Percentiles rank a stretch among this genome's conserved stretches.
phyloP scores from a whole-genome alignment of 805 yeast species.

The Metschnikowia vanudenii region DNA sequence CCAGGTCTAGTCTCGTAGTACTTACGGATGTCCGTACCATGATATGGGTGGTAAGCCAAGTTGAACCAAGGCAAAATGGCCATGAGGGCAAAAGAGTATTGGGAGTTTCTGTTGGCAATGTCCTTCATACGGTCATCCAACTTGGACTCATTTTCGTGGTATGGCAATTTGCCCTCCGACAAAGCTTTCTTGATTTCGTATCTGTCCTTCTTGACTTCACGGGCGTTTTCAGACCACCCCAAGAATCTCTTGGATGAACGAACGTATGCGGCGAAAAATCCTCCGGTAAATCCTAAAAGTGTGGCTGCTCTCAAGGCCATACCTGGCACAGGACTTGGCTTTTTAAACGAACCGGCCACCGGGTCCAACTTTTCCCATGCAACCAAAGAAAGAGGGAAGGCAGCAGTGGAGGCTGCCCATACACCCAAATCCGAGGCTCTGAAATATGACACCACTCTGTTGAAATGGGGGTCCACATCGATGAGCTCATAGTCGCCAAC shows the following conservation, averaged over 20 bases:
- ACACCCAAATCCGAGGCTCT: constrained; percentile 62
- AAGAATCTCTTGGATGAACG: constrained; percentile 69
- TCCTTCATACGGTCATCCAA: constrained; percentile 70
- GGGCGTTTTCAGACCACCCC: constrained; percentile 70
- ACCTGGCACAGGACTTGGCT: constrained; percentile 52
- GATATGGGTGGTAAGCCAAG: constrained; percentile 75
- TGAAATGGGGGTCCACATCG: constrained; percentile 77
- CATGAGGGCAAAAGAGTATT: constrained; percentile 59
- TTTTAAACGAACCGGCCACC: constrained; percentile 39
- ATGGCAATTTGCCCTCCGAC: constrained; percentile 64
- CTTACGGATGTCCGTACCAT: constrained; percentile 61
- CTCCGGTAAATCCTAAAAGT: constrained; percentile 65
- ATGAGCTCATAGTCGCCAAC: constrained; percentile 48
- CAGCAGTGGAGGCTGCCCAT: constrained; percentile 44
- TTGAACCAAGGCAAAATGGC: constrained; percentile 81
- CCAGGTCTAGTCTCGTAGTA: constrained; percentile 52
- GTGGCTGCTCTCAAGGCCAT: constrained; percentile 58
- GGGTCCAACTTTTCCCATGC: constrained; percentile 47
- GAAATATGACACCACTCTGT: constrained; percentile 68
- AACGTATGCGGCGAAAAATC: constrained; percentile 69
- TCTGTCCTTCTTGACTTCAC: constrained; percentile 72
- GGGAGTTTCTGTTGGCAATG: constrained; percentile 74
- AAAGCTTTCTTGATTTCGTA: constrained; percentile 67
- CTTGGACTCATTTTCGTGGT: constrained; percentile 53
- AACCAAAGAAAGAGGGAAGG: constrained; percentile 41